These are phyloP conservation scores for Periconia sp. DNA, from an alignment of 2,329 filamentous ascomycete species.

Conservation along the genomic window DNA sequence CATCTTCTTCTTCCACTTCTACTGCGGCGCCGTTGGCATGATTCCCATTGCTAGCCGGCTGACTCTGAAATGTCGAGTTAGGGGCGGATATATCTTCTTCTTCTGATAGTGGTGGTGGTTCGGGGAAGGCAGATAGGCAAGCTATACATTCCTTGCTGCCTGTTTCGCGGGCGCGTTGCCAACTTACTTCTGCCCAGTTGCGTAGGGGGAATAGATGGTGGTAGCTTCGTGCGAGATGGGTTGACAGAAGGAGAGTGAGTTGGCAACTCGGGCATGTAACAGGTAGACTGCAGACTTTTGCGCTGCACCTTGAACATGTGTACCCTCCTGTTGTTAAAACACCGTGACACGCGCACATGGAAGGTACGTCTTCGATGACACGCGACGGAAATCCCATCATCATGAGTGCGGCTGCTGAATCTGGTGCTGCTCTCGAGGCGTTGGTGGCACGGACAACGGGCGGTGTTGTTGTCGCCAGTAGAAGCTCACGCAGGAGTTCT, in stretches of 20 bases:
- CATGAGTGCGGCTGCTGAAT: conserved; percentile 62
- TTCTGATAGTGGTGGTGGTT: conserved; percentile 21
- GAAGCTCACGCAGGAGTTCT: conserved; percentile 83
- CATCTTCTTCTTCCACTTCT: conserved; percentile 27
- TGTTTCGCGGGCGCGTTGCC: conserved; percentile 64
- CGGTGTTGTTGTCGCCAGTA: conserved; percentile 85
- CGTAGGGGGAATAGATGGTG: conserved; percentile 56
- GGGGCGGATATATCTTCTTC: neutral
- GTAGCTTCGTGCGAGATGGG: conserved; percentile 49
- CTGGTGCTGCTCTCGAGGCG: conserved; percentile 31
- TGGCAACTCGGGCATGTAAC: conserved; percentile 90
- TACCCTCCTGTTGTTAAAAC: conserved; percentile 82
- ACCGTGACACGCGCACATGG: conserved; percentile 89
- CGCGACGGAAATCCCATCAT: conserved; percentile 99
- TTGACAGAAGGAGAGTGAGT: conserved; percentile 90
- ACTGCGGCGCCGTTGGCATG: conserved; percentile 9
- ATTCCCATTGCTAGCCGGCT: conserved; percentile 6
- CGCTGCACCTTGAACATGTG: conserved; percentile 81
- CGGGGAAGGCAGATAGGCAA: conserved; percentile 74
- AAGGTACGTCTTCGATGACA: conserved; percentile 70
- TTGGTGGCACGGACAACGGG: conserved; percentile 71
- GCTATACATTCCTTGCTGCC: conserved; percentile 67
- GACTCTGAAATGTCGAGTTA: neutral
- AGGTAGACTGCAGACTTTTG: conserved; percentile 87
- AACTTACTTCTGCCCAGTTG: conserved; percentile 89